Conservation (phyloP, 1,284 basidiomycete genomes). For the Rhodotorula mucilaginosa region DNA sequence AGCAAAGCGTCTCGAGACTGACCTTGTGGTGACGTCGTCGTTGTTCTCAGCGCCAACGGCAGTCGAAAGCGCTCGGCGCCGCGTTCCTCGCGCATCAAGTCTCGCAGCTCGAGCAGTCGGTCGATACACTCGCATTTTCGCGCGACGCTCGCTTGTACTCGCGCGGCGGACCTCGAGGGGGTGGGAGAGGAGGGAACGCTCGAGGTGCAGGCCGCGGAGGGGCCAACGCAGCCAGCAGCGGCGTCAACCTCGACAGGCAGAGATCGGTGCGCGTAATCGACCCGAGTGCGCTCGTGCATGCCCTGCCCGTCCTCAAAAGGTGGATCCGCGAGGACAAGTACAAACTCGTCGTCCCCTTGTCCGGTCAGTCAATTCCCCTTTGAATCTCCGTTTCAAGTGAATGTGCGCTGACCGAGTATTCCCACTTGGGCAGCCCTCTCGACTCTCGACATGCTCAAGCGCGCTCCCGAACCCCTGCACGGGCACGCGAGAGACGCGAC, state of each 20-base stretch:
- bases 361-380: constrained; percentile 17
- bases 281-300: constrained; percentile 34
- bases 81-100: constrained; percentile 40
- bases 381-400: not conserved
- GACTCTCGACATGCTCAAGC: constrained; percentile 38
- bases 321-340: constrained; percentile 35
- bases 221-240: not conserved
- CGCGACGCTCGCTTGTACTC: constrained; percentile 10
- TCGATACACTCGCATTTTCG: constrained; percentile 33
- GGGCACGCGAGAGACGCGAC: constrained; percentile 32
- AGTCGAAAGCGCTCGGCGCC: constrained; percentile 30
- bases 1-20: not conserved
- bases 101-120: constrained; percentile 23
- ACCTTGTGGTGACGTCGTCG: no score
- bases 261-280: constrained; percentile 26
- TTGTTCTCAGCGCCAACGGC: constrained; percentile 18
- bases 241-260: not conserved
- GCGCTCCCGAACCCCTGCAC: constrained; percentile 20
- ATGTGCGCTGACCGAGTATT: not conserved
- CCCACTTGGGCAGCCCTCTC: constrained; percentile 19
- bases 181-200: not conserved
- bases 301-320: constrained; percentile 35
- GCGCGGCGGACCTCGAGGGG: not conserved
- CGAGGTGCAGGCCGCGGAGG: constrained; percentile 7
- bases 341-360: constrained; percentile 34